A percentile compares a stretch with the other conserved stretches of the same genome.
phyloP scores from a whole-genome alignment of 225 moss, liverwort and hornwort genomes.

The Pseudisothecium myosuroides region DNA sequence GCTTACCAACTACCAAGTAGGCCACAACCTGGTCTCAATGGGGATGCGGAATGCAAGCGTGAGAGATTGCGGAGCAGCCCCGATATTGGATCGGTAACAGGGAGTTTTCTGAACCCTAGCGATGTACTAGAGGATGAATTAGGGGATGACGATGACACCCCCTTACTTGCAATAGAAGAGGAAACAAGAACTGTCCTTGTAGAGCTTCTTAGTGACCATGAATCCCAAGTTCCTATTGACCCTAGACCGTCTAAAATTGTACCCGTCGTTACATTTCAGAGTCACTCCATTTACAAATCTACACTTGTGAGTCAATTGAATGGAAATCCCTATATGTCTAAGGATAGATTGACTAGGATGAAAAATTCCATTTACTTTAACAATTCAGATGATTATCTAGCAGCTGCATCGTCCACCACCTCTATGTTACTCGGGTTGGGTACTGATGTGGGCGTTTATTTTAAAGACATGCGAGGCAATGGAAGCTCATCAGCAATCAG shows the following conservation, averaged over 20 bases:
- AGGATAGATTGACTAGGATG: background rate
- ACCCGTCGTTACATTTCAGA: background rate
- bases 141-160: background rate
- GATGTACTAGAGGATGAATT: background rate
- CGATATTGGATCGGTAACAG: background rate
- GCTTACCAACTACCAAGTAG: background rate
- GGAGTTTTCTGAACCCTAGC: background rate
- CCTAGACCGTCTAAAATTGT: background rate
- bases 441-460: background rate
- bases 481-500: background rate
- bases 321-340: background rate
- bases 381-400: background rate
- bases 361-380: background rate
- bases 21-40: background rate
- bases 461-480: background rate
- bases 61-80: background rate
- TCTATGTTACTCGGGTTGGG: background rate
- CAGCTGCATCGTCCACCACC: background rate
- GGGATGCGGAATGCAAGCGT: background rate
- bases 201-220: background rate
- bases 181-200: background rate
- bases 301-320: background rate
- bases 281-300: background rate
- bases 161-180: background rate
- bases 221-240: background rate